Conservation (phyloP, 371 early-diverging fungal genomes). For the Zychaea mexicana region DNA sequence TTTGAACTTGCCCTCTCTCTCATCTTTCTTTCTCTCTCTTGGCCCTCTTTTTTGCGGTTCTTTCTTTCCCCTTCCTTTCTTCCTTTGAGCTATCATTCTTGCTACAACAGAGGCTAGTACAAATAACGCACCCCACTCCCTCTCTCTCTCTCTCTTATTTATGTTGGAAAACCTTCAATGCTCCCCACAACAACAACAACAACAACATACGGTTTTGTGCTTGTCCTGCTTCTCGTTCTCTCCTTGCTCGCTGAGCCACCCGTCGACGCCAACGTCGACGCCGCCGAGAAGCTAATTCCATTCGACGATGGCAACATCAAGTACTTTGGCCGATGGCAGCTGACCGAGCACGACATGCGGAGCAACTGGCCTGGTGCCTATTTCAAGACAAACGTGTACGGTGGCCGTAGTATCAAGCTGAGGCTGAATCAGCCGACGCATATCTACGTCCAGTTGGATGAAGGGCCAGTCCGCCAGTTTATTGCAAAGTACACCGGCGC, state of each 20-base stretch:
- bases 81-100: too few species aligned
- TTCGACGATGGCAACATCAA: constrained; percentile 35
- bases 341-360: constrained; percentile 22
- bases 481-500: constrained; percentile 11
- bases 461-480: constrained; percentile 14
- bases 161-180: background rate
- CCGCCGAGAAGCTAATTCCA: constrained; percentile 14
- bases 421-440: constrained; percentile 25
- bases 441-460: constrained; percentile 28
- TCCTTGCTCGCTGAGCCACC: background rate
- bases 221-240: background rate
- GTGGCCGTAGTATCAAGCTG: constrained; percentile 22
- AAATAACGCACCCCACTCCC: too few species aligned
- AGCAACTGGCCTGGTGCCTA: constrained; percentile 52
- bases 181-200: too few species aligned
- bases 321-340: constrained; percentile 48
- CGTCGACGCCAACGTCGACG: background rate
- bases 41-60: background rate
- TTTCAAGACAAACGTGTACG: constrained; percentile 24
- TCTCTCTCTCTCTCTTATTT: background rate
- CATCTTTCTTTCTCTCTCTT: too few species aligned
- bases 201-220: background rate
- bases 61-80: background rate
- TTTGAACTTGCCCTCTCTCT: background rate
- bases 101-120: too few species aligned